Base-by-base conservation (phyloP, 1,284 basidiomycete species). In the Leccinum huronense region DNA sequence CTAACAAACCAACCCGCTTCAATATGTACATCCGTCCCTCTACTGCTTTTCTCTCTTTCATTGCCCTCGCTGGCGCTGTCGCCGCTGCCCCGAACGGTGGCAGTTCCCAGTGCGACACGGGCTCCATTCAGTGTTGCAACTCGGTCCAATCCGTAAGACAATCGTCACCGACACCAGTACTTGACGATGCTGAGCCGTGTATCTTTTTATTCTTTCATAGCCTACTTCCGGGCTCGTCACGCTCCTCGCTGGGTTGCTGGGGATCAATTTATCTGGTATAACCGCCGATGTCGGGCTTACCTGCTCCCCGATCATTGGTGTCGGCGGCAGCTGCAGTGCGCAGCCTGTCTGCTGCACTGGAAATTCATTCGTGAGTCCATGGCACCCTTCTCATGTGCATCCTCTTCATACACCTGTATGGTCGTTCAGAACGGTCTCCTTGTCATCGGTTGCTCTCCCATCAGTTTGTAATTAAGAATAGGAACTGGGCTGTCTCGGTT, bases 331-430 rank as follows among this genome's bases (percentile, higher is more conserved):
- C 10, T 73, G 70, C 57, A 23, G 23, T 9, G 38, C 51, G 5
- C 60, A 73, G 55, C 61, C 68, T 8, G 64, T 63, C 19, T 72
- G 69, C 58, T 72, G 70, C 53, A 61, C 45, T n/a, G 63, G 63
- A 2, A 38, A 69, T 27, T 40, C 3, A 2, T 65, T 61, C 5
- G 72, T 73, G 27, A 64, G 72, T 69, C 23, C 3, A 53, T 53
- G 1, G 23, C 19, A 14, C 36, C 19, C 14, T 31, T 36, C 36
- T 3, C 45, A 40, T 27, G 16, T 7, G 3, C 13, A 11, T 54
- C 36, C 13, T 54, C 48, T 65, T 57, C 1, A 1, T 3, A 1
- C 30, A 27, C 31, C 40, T 34, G 53, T 19, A 40, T 16, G 14
- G 4, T 5, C 13, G 19, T 33, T 3, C 38, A 19, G n/a, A 51